A percentile compares a stretch with the other conserved stretches of the same genome.
Conservation (phyloP, 2,329 filamentous ascomycete species). For the Rutstroemia sp. region DNA sequence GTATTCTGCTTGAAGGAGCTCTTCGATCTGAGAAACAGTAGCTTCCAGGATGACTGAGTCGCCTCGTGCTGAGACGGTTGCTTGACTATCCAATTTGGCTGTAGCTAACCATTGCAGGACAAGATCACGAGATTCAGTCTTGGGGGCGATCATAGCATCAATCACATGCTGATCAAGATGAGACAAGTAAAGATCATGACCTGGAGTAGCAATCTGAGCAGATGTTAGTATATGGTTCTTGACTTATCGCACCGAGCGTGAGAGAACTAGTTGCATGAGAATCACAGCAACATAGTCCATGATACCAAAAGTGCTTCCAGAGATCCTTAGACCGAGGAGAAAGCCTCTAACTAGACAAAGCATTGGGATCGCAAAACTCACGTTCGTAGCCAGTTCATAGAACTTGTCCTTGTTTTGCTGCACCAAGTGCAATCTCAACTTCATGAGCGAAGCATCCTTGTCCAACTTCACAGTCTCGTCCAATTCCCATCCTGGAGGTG, state of each 20-base stretch:
- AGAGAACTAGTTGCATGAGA: background rate
- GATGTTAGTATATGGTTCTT: constrained; percentile 4
- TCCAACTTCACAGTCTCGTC: constrained; percentile 18
- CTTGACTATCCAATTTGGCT: constrained; percentile 37
- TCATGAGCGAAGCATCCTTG: constrained; percentile 20
- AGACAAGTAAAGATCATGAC: constrained; percentile 45
- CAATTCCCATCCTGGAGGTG: constrained; percentile 22
- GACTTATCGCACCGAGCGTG: too few species aligned
- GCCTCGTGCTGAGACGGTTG: constrained; percentile 44
- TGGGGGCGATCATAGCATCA: constrained; percentile 44
- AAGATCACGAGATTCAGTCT: constrained; percentile 43
- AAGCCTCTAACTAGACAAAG: too few species aligned
- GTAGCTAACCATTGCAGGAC: constrained; percentile 50
- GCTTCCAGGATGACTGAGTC: constrained; percentile 42
- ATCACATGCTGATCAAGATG: constrained; percentile 46
- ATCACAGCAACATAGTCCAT: too few species aligned
- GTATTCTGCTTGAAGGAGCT: constrained; percentile 45
- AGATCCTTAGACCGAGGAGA: too few species aligned
- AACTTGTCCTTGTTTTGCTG: constrained; percentile 27
- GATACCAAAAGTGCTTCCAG: too few species aligned
- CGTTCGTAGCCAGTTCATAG: constrained; percentile 26
- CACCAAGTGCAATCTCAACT: constrained; percentile 24
- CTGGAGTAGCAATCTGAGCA: constrained; percentile 33
- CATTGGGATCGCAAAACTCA: constrained; percentile 6
- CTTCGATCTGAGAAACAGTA: constrained; percentile 44